Evolutionary conservation across 768 basidiomycete species (phyloP).

Genomic region (Hypholoma fasciculare): DNA sequence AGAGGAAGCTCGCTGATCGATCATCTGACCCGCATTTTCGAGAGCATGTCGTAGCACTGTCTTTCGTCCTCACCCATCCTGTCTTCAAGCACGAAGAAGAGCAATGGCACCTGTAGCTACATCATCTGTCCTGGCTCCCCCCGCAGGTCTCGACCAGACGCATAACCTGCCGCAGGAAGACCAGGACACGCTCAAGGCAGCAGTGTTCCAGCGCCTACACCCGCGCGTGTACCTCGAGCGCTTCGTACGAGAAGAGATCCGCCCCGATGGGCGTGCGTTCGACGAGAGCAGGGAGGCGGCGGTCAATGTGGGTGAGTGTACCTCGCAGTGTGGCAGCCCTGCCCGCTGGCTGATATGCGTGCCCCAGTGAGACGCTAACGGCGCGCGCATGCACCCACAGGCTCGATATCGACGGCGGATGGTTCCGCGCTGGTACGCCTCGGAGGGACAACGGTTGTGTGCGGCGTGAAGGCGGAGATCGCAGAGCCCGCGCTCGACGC

Average conservation of each 20-base stretch:
- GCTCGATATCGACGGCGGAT: conserved; percentile 92
- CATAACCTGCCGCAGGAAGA: conserved; percentile 25
- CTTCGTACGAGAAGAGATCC: conserved; percentile 73
- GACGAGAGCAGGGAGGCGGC: conserved; percentile 72
- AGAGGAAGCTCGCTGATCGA: background rate
- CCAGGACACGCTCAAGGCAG: conserved; percentile 42
- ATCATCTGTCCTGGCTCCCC: background rate
- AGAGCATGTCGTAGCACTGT: background rate
- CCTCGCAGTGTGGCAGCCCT: no score
- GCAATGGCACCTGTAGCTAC: background rate
- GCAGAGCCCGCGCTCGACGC: conserved; percentile 84
- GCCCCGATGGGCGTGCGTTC: conserved; percentile 83
- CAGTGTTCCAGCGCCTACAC: conserved; percentile 85
- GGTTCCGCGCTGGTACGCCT: conserved; percentile 90
- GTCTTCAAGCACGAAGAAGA: no score
- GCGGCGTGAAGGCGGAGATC: conserved; percentile 95
- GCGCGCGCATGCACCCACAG: conserved; percentile 37
- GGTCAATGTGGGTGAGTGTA: conserved; percentile 72
- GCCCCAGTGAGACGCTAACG: background rate
- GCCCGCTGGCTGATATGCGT: no score
- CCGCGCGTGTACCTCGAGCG: conserved; percentile 86
- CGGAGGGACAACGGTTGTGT: conserved; percentile 93
- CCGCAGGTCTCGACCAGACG: conserved; percentile 3
- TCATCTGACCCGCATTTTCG: conserved; percentile 1
- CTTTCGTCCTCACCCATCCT: background rate